Evolutionary conservation across 2,329 filamentous ascomycete genomes (phyloP).

Genomic region (Westerdykella ornata): DNA sequence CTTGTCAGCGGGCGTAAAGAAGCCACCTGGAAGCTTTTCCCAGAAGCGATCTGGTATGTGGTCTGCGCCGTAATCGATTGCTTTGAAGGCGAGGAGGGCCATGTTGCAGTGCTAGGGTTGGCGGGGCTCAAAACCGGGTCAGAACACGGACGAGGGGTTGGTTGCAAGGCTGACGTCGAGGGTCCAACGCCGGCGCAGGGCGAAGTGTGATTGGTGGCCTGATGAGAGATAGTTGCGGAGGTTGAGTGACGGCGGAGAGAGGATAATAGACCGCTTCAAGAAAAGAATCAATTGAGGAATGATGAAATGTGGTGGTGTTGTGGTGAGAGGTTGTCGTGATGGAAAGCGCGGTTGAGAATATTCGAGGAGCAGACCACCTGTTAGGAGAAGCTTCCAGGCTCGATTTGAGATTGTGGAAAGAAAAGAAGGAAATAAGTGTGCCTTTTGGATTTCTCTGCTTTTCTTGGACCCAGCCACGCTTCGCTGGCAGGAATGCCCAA

Average conservation of each 20-base stretch:
- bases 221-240: conserved; percentile 21
- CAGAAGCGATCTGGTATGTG: conserved; percentile 36
- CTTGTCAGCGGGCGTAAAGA: conserved; percentile 29
- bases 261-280: neutral
- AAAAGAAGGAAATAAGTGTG: neutral
- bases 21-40: conserved; percentile 34
- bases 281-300: neutral
- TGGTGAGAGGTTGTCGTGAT: neutral
- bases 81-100: conserved; percentile 35
- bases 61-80: conserved; percentile 35
- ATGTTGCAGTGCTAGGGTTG: conserved; percentile 18
- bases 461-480: too few relatives aligned
- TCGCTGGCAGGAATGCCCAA: neutral
- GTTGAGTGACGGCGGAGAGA: conserved; percentile 8
- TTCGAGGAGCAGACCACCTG: neutral
- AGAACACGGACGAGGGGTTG: conserved; percentile 9
- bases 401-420: too few relatives aligned
- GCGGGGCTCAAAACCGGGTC: conserved; percentile 21
- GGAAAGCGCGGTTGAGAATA: neutral
- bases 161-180: conserved; percentile 28
- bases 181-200: conserved; percentile 9
- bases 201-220: conserved; percentile 29
- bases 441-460: neutral
- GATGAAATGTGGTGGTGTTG: neutral
- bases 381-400: neutral